Evolutionary conservation across 176 grass and related monocot genomes (phyloP).

Genomic region (Triticum timopheevii): DNA sequence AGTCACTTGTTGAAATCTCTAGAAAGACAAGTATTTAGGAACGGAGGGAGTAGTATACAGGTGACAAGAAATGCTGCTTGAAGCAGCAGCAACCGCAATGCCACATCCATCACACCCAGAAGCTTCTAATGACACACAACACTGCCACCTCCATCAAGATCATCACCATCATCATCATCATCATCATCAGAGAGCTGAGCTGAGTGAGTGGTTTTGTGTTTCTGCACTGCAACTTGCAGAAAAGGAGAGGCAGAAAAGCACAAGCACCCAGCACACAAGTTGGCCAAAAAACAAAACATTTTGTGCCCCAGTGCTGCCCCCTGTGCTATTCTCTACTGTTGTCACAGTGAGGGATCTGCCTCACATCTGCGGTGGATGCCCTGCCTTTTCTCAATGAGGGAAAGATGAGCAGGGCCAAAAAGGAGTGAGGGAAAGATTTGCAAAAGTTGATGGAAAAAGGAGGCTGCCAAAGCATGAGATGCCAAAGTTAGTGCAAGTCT

Average conservation of each 20-base stretch:
- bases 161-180: background rate
- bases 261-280: slow-evolving; percentile 39
- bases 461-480: slow-evolving; percentile 49
- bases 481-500: slow-evolving; percentile 54
- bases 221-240: slow-evolving; percentile 39
- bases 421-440: background rate
- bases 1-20: no score
- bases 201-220: slow-evolving; percentile 21
- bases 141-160: slow-evolving; percentile 7
- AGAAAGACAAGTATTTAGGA: no score
- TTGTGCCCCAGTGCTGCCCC: slow-evolving; percentile 9
- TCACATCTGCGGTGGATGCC: slow-evolving; percentile 31
- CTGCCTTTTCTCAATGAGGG: slow-evolving; percentile 26
- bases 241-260: slow-evolving; percentile 47
- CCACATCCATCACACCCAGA: slow-evolving; percentile 17
- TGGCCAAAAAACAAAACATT: background rate
- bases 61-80: slow-evolving; percentile 19
- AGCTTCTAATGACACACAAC: slow-evolving; percentile 24
- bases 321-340: slow-evolving; percentile 18
- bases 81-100: slow-evolving; percentile 13
- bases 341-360: slow-evolving; percentile 42
- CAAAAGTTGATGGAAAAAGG: slow-evolving; percentile 30
- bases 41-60: background rate
- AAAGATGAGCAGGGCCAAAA: slow-evolving; percentile 43
- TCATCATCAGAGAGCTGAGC: slow-evolving; percentile 25